Percentiles rank a stretch among this genome's conserved stretches.
phyloP scores from a whole-genome alignment of 768 basidiomycete genomes.

The Hydnum rufescens region DNA sequence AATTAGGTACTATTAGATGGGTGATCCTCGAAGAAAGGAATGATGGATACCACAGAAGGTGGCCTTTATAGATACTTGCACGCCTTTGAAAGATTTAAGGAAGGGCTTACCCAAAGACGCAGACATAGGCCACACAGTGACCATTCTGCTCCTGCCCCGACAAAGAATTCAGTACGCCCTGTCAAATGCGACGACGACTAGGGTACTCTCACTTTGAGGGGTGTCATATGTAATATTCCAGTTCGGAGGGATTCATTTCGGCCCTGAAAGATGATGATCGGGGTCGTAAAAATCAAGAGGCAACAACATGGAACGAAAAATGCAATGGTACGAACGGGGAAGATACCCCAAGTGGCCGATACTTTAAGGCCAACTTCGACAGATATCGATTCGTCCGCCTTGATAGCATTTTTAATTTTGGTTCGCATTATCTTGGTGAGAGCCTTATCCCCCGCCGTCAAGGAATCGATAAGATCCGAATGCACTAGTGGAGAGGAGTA shows the following conservation, averaged over 20 bases:
- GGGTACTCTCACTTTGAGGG: neutral
- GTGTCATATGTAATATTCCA: neutral
- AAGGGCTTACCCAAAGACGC: constrained; percentile 1
- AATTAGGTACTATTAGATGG: too few species aligned
- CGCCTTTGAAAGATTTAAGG: neutral
- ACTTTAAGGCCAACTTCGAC: neutral
- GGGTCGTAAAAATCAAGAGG: too few species aligned
- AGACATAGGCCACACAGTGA: neutral
- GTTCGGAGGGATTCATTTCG: neutral
- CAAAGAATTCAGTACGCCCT: too few species aligned
- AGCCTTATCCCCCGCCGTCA: neutral
- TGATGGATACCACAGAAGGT: too few species aligned
- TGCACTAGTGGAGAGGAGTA: neutral
- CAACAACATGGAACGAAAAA: too few species aligned
- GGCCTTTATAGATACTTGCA: too few species aligned
- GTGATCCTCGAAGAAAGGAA: too few species aligned
- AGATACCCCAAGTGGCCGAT: neutral
- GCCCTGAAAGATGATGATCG: neutral
- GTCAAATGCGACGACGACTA: too few species aligned
- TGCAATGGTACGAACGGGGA: neutral
- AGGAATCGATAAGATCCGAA: neutral
- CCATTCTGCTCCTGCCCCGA: neutral
- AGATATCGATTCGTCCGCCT: neutral
- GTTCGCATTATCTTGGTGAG: neutral
- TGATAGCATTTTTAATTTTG: neutral